A percentile compares a stretch with the other conserved stretches of the same genome.
Conservation (phyloP, 768 basidiomycete genomes). For the Lactifluus hygrophoroides region DNA sequence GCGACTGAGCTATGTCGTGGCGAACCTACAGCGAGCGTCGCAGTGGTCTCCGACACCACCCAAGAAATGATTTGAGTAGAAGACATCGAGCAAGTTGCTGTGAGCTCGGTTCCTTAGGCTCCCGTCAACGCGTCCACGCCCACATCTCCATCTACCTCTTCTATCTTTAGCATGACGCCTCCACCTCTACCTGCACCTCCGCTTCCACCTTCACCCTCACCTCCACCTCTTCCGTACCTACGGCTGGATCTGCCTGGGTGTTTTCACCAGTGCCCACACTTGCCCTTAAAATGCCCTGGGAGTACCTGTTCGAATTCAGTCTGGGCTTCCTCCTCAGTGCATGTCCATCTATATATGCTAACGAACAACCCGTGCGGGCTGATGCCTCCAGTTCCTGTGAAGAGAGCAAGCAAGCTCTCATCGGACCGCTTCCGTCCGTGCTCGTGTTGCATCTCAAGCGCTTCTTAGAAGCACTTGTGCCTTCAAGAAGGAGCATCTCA, state of each 20-base stretch:
- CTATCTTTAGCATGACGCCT: too few species aligned
- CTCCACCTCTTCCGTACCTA: background rate
- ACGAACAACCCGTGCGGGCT: conserved; percentile 60
- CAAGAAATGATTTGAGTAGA: background rate
- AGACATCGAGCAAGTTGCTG: background rate
- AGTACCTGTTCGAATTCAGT: conserved; percentile 52
- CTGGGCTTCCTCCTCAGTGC: conserved; percentile 39
- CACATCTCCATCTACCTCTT: background rate
- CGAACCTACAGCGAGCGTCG: background rate
- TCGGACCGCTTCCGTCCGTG: conserved; percentile 77
- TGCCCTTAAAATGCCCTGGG: conserved; percentile 58
- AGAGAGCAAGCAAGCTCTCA: conserved; percentile 61
- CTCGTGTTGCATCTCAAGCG: conserved; percentile 86
- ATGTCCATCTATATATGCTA: background rate
- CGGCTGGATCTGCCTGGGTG: background rate
- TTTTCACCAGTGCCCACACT: conserved; percentile 12
- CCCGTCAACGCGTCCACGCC: background rate
- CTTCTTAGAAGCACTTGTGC: too few species aligned
- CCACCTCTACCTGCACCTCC: too few species aligned
- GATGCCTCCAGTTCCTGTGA: conserved; percentile 45
- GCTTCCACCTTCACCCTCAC: too few species aligned
- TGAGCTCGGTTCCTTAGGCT: background rate
- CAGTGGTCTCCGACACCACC: background rate
- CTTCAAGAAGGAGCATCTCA: too few species aligned
- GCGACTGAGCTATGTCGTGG: background rate